A percentile compares a stretch with the other conserved stretches of the same genome.
Evolutionary conservation across 495 filamentous ascomycete species (phyloP).

Genomic region (Penicillium goetzii): DNA sequence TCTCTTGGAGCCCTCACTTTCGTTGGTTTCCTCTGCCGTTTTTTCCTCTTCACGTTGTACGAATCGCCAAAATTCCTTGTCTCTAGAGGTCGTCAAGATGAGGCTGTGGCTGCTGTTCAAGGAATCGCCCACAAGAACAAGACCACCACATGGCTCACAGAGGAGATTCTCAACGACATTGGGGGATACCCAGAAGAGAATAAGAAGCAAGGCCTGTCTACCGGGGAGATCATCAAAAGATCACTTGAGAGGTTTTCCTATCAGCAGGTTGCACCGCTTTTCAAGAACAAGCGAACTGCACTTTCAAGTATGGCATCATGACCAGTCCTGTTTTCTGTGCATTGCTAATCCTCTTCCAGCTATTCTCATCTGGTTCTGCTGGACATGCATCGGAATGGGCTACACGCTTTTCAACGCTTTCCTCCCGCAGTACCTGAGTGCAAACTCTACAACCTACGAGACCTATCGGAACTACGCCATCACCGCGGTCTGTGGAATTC

Average conservation of each 20-base stretch:
- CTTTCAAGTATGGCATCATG: constrained; percentile 36
- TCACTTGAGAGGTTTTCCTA: constrained; percentile 52
- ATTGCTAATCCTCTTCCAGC: constrained; percentile 24
- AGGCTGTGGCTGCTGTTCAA: constrained; percentile 67
- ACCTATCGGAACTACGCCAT: constrained; percentile 62
- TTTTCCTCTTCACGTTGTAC: constrained; percentile 53
- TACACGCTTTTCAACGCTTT: constrained; percentile 57
- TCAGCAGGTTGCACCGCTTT: constrained; percentile 52
- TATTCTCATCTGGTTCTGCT: constrained; percentile 49
- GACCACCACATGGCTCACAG: constrained; percentile 51
- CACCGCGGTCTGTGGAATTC: constrained; percentile 55
- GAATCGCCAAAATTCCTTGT: constrained; percentile 78
- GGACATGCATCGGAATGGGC: constrained; percentile 54
- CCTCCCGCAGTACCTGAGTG: constrained; percentile 54
- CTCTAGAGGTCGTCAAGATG: constrained; percentile 62
- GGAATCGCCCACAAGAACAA: constrained; percentile 52
- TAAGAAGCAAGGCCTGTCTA: constrained; percentile 37
- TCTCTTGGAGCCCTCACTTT: constrained; percentile 69
- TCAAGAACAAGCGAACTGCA: constrained; percentile 47
- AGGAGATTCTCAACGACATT: constrained; percentile 50
- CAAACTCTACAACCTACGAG: constrained; percentile 37
- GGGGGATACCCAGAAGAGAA: constrained; percentile 43
- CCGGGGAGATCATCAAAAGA: constrained; percentile 46
- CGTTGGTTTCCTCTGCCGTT: constrained; percentile 63
- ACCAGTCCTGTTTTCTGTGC: background rate